These are phyloP conservation scores for Cinnamomum micranthum DNA, from an alignment of 164 flowering plant species.

Conservation along the genomic window DNA sequence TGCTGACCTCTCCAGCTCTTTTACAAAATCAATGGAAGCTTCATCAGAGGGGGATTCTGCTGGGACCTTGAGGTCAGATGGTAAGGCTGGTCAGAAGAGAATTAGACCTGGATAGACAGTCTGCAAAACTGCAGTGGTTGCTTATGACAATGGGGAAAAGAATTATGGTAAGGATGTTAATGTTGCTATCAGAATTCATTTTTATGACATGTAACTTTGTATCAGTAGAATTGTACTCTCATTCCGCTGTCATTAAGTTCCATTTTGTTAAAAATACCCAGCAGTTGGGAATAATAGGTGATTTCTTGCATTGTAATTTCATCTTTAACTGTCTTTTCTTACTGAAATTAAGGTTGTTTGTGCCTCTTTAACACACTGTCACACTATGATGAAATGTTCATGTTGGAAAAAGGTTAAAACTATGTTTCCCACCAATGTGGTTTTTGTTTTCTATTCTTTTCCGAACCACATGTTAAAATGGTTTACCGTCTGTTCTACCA, in stretches of 20 bases:
- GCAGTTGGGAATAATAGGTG: constrained; percentile 19
- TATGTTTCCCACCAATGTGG: too few species aligned
- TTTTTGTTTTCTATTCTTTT: too few species aligned
- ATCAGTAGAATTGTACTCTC: constrained; percentile 2
- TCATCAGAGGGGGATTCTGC: constrained; percentile 71
- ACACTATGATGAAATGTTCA: background rate
- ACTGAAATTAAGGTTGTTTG: constrained; percentile 13
- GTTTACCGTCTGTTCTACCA: too few species aligned
- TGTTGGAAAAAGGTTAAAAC: too few species aligned
- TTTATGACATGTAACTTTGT: constrained; percentile 4
- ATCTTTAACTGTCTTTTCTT: constrained; percentile 7
- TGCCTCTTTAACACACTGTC: background rate
- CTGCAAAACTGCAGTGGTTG: too few species aligned
- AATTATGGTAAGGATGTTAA: background rate
- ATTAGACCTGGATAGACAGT: constrained; percentile 42
- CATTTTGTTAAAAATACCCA: background rate
- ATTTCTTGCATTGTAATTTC: constrained; percentile 19
- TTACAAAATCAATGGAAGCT: constrained; percentile 57
- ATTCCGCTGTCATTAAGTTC: background rate
- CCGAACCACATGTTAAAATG: too few species aligned
- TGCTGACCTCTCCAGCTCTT: constrained; percentile 59
- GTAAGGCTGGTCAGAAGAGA: constrained; percentile 66
- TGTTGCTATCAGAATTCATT: background rate
- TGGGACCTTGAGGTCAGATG: constrained; percentile 49
- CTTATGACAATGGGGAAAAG: too few species aligned